These are phyloP conservation scores for Amborella trichopoda DNA, from an alignment of 164 flowering plant species.

Conservation along the genomic window DNA sequence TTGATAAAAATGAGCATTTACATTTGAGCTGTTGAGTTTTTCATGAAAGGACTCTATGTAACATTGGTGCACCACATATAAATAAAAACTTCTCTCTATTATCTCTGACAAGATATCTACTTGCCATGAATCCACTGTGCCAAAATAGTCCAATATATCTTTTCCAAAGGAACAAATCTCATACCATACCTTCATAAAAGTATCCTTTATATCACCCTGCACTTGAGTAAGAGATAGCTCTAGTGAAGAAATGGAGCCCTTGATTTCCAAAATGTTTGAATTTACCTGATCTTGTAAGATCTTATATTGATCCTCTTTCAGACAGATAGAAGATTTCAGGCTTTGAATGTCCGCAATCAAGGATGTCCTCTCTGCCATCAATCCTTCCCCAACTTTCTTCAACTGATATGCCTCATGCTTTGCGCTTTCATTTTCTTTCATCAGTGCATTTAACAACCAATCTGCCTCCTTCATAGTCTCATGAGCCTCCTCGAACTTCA, in stretches of 20 bases:
- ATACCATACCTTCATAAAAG: constrained; percentile 17
- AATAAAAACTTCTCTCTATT: constrained; percentile 29
- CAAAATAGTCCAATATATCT: constrained; percentile 19
- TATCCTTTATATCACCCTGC: constrained; percentile 37
- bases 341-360: constrained; percentile 46
- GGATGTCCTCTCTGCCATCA: constrained; percentile 34
- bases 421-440: constrained; percentile 42
- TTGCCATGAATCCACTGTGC: constrained; percentile 25
- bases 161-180: constrained; percentile 26
- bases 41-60: constrained; percentile 10
- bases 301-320: constrained; percentile 35
- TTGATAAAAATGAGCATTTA: constrained; percentile 1
- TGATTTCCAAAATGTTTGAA: constrained; percentile 20
- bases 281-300: constrained; percentile 22
- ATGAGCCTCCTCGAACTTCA: constrained; percentile 51
- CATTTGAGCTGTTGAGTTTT: constrained; percentile 7
- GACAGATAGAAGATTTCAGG: constrained; percentile 27
- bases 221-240: constrained; percentile 32
- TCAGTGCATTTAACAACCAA: constrained; percentile 44
- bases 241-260: constrained; percentile 29
- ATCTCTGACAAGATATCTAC: constrained; percentile 34
- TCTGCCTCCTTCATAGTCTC: constrained; percentile 68
- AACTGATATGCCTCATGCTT: constrained; percentile 30
- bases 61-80: constrained; percentile 32
- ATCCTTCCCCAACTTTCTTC: constrained; percentile 40